Evolutionary conservation across 768 basidiomycete genomes (phyloP), one percentile per base, ranked within the genome.

Genomic region (Boletus reticuloceps): DNA sequence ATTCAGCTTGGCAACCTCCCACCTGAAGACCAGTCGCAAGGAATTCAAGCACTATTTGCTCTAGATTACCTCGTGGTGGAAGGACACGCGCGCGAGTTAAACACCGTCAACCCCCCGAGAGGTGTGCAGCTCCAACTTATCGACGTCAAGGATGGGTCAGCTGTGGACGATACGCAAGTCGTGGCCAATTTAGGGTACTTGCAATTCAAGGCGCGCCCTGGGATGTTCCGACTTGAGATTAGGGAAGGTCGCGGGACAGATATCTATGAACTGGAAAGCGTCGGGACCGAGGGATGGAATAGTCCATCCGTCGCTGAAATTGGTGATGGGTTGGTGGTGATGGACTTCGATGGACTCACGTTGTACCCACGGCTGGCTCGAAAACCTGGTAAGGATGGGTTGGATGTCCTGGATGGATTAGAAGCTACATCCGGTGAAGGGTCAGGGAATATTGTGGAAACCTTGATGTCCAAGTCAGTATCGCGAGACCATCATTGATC

Each of bases 131-230:
- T 99, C 3, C 88, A 97, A 65, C 82, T 99, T 1, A 75, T 82
- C 4, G 75, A 72, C 13, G 69, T 74, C 27, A 73, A 79, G 6
- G 67, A 75, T 48, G 65, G 63, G 11, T 71, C 69, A 13, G 47
- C 58, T 27, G 76, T 95, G 14, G 91, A 89, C 8, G 94, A 97
- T 62, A 98, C 97, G 0, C 89, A 86, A 54, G 87, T 98, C 38
- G 91, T 97, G 51, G 93, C 89, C 6, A 99, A 98, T 67, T 76
- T 98, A 6, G 97, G 97, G 2, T 99, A 99, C 71, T 74, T 98
- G 51, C 97, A 99, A 67, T 94, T 98, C 76, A 94, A 93, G 68
- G 88, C 91, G 2, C 89, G 82, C 51, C 97, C 97, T 1, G 97
- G 97, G 1, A 85, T 91, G 0, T 95, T 89, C 75, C 76, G 79